Percentiles rank a stretch among this genome's conserved stretches.
Conservation (phyloP, 768 basidiomycete genomes). For the Tricholoma furcatifolium region DNA sequence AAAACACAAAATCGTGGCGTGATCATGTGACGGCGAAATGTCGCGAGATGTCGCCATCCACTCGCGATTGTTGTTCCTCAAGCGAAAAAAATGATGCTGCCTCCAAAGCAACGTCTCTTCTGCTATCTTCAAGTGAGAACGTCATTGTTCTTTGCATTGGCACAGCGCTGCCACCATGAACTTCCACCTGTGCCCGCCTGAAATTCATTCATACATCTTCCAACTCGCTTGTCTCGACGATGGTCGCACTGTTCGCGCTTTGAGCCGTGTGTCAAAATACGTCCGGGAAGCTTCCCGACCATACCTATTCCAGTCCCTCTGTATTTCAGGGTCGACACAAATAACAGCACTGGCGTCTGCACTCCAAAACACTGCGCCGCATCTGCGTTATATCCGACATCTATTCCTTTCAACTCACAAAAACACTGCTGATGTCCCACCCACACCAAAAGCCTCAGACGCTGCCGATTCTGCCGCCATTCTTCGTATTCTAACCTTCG, state of each 20-base stretch:
- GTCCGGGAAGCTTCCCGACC: slow-evolving; percentile 36
- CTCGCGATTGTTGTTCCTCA: slow-evolving; percentile 16
- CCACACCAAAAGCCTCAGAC: slow-evolving; percentile 5
- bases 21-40: slow-evolving; percentile 15
- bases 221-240: slow-evolving; percentile 40
- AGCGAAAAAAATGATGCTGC: not conserved
- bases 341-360: slow-evolving; percentile 25
- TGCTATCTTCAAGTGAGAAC: not conserved
- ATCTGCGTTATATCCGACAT: slow-evolving; percentile 39
- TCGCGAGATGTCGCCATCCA: slow-evolving; percentile 24
- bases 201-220: slow-evolving; percentile 45
- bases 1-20: slow-evolving; percentile 5
- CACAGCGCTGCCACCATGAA: slow-evolving; percentile 7
- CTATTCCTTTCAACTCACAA: slow-evolving; percentile 42
- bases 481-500: slow-evolving; percentile 33
- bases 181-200: slow-evolving; percentile 40
- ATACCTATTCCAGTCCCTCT: slow-evolving; percentile 39
- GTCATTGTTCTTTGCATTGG: not conserved
- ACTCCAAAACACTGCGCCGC: slow-evolving; percentile 31
- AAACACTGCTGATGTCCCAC: slow-evolving; percentile 7
- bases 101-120: not conserved
- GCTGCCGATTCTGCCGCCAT: slow-evolving; percentile 18
- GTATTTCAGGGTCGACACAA: slow-evolving; percentile 27
- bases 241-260: slow-evolving; percentile 32
- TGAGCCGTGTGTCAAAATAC: slow-evolving; percentile 39